Percentiles rank a stretch among this genome's conserved stretches.
Conservation (phyloP, 345 rosid species). For the Populus nigra region DNA sequence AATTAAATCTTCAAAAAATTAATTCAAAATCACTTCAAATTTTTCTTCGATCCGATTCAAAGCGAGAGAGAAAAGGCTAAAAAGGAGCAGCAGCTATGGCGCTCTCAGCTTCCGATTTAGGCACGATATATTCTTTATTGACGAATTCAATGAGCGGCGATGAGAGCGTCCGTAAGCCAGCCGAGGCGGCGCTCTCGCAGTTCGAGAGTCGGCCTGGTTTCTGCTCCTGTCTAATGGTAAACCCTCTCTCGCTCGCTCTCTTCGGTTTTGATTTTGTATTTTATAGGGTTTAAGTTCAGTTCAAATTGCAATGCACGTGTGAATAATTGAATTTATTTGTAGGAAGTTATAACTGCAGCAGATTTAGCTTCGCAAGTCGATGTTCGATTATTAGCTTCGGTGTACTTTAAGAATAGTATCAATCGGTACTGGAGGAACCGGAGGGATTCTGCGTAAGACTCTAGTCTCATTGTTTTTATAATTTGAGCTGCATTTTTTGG, state of each 20-base stretch:
- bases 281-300: slow-evolving; percentile 7
- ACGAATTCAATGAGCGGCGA: slow-evolving; percentile 90
- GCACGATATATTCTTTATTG: slow-evolving; percentile 67
- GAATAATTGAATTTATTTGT: neutral
- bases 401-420: slow-evolving; percentile 85
- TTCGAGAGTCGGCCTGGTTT: slow-evolving; percentile 89
- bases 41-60: slow-evolving; percentile 40
- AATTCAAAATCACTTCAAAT: neutral
- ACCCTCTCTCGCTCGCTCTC: slow-evolving; percentile 8
- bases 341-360: slow-evolving; percentile 90
- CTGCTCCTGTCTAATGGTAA: slow-evolving; percentile 92
- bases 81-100: slow-evolving; percentile 47
- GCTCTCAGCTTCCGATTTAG: slow-evolving; percentile 85
- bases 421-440: slow-evolving; percentile 87
- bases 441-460: slow-evolving; percentile 66
- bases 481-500: neutral
- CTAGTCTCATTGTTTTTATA: neutral
- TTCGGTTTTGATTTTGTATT: slow-evolving; percentile 28
- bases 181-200: slow-evolving; percentile 85
- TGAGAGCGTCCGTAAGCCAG: slow-evolving; percentile 71
- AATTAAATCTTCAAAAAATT: neutral
- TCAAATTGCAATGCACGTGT: neutral
- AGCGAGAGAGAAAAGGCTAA: neutral
- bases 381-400: slow-evolving; percentile 89
- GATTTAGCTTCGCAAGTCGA: slow-evolving; percentile 85